Evolutionary conservation across 345 rosid species (phyloP).

Genomic region (Draba incana): DNA sequence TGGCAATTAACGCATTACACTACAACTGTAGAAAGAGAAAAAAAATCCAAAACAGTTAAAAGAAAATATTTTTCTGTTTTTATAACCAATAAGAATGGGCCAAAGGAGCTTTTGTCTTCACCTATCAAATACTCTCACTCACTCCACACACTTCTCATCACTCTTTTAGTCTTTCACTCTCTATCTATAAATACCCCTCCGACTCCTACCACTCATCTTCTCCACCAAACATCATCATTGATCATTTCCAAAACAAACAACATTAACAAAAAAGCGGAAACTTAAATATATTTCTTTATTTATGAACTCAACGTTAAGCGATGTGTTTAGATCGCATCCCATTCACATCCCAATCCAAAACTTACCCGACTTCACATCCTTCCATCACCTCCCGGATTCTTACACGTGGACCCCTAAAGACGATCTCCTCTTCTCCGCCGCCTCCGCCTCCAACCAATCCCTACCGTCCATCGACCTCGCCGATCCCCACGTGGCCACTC

Average conservation of each 20-base stretch:
- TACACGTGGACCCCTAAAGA: constrained; percentile 63
- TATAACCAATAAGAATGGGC: no score
- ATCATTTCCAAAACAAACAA: constrained; percentile 1
- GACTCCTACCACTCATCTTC: constrained; percentile 42
- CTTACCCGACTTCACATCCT: constrained; percentile 60
- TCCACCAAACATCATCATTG: constrained; percentile 34
- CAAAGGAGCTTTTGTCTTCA: constrained; percentile 16
- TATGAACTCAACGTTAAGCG: constrained; percentile 63
- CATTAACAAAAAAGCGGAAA: neutral
- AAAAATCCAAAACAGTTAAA: no score
- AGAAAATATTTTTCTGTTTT: no score
- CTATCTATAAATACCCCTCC: constrained; percentile 39
- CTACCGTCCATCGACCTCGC: constrained; percentile 72
- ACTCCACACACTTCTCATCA: constrained; percentile 16
- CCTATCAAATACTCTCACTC: constrained; percentile 7
- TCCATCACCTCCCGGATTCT: constrained; percentile 75
- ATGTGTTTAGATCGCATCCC: constrained; percentile 60
- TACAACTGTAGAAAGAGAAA: no score
- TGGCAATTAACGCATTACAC: no score
- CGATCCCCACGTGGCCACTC: constrained; percentile 51
- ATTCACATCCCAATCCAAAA: constrained; percentile 52
- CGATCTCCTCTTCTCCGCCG: constrained; percentile 45
- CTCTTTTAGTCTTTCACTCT: neutral
- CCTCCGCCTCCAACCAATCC: constrained; percentile 35
- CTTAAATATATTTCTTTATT: neutral